Evolutionary conservation across 805 yeast species (phyloP).

Genomic region (Yamadazyma kitorensis): DNA sequence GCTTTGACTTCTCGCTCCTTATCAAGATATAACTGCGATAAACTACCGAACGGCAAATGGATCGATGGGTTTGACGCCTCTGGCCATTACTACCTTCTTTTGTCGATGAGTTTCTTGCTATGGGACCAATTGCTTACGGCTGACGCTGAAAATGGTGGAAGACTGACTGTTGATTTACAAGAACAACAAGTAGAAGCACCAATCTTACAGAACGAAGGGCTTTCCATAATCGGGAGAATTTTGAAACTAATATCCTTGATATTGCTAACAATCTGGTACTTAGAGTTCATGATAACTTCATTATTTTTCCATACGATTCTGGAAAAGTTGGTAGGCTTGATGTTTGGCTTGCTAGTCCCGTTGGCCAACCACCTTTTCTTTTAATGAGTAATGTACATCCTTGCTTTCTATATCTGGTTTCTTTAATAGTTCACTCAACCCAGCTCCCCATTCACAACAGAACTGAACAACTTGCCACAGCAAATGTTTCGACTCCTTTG

Average conservation of each 20-base stretch:
- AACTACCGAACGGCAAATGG: conserved; percentile 42
- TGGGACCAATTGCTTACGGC: conserved; percentile 5
- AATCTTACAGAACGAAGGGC: background rate
- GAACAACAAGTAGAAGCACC: conserved; percentile 1
- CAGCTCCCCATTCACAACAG: too few species aligned
- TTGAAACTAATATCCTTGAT: background rate
- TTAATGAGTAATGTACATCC: too few species aligned
- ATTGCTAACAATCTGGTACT: conserved; percentile 29
- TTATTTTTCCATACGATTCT: conserved; percentile 48
- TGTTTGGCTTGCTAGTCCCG: conserved; percentile 36
- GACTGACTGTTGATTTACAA: conserved; percentile 1
- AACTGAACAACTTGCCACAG: too few species aligned
- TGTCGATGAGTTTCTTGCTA: conserved; percentile 34
- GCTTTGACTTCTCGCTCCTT: conserved; percentile 3
- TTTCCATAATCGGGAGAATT: background rate
- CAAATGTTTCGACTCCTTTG: too few species aligned
- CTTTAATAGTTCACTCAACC: too few species aligned
- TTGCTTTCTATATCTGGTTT: too few species aligned
- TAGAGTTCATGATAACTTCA: conserved; percentile 42
- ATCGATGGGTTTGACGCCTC: conserved; percentile 50
- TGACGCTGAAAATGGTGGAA: background rate
- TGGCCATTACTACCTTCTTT: conserved; percentile 50
- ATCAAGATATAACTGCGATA: conserved; percentile 13
- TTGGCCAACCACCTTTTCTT: conserved; percentile 4
- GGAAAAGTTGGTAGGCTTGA: conserved; percentile 46